Evolutionary conservation across 2,329 filamentous ascomycete species (phyloP).

Genomic region (Hypoxylon sp.): DNA sequence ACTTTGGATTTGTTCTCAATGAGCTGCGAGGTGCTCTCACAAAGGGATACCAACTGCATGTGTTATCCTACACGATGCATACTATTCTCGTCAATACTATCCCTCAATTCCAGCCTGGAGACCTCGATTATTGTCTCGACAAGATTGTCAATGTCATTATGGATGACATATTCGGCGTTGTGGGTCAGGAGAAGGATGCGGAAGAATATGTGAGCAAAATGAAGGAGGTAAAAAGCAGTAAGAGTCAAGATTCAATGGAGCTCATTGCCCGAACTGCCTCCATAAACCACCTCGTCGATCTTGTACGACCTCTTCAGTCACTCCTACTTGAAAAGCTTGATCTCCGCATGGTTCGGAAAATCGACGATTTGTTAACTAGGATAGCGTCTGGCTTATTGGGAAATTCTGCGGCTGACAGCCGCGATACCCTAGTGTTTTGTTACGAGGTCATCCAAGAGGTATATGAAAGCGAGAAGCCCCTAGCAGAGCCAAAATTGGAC

Average conservation of each 20-base stretch:
- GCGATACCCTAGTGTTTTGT: conserved; percentile 91
- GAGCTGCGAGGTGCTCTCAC: conserved; percentile 87
- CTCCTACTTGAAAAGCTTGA: conserved; percentile 88
- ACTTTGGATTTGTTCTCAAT: conserved; percentile 93
- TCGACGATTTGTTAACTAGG: conserved; percentile 88
- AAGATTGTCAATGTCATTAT: conserved; percentile 88
- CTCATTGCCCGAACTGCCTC: conserved; percentile 87
- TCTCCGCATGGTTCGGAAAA: conserved; percentile 85
- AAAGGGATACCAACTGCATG: conserved; percentile 92
- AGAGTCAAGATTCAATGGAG: conserved; percentile 98
- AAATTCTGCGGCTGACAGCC: conserved; percentile 83
- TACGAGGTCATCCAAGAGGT: conserved; percentile 94
- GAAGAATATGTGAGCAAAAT: conserved; percentile 95
- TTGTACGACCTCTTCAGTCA: conserved; percentile 83
- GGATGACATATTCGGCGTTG: conserved; percentile 96
- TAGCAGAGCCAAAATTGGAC: conserved; percentile 69
- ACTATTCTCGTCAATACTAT: conserved; percentile 85
- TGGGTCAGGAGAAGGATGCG: conserved; percentile 96
- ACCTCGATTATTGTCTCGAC: conserved; percentile 88
- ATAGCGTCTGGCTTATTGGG: conserved; percentile 86
- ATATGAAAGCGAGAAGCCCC: conserved; percentile 74
- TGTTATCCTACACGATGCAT: conserved; percentile 95
- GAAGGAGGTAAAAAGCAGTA: conserved; percentile 98
- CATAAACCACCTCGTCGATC: conserved; percentile 77
- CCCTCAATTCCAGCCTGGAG: conserved; percentile 81